Conservation (phyloP, 2,329 filamentous ascomycete genomes). For the Penicillium glabrum region DNA sequence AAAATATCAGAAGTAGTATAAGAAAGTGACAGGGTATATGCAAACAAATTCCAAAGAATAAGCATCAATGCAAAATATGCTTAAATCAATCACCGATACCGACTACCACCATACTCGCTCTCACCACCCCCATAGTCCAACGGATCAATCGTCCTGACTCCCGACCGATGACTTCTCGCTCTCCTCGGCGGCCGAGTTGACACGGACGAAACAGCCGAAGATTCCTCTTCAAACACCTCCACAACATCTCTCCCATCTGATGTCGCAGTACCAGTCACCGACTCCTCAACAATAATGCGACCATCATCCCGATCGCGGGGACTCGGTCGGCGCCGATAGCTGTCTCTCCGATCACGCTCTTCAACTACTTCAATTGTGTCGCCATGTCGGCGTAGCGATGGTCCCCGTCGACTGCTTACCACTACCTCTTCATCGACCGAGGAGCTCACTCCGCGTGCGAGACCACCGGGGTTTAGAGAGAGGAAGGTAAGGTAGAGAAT, state of each 20-base stretch:
- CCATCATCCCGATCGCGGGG: slow-evolving; percentile 17
- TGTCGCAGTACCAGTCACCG: slow-evolving; percentile 24
- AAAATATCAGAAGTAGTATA: background rate
- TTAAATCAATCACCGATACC: slow-evolving; percentile 5
- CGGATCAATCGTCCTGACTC: slow-evolving; percentile 50
- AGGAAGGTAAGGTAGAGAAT: slow-evolving; percentile 55
- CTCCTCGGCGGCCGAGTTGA: slow-evolving; percentile 34
- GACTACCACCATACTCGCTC: slow-evolving; percentile 18
- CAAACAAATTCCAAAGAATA: background rate
- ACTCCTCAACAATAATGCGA: slow-evolving; percentile 35
- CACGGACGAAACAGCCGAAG: slow-evolving; percentile 29
- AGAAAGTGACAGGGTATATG: slow-evolving; percentile 18
- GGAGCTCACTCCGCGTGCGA: slow-evolving; percentile 23
- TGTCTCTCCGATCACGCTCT: slow-evolving; percentile 27
- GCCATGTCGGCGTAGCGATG: slow-evolving; percentile 12
- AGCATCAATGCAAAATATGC: background rate
- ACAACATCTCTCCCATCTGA: slow-evolving; percentile 48
- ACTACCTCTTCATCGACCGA: slow-evolving; percentile 30
- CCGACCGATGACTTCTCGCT: slow-evolving; percentile 39
- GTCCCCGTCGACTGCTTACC: slow-evolving; percentile 18
- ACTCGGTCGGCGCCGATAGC: slow-evolving; percentile 19
- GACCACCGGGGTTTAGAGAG: slow-evolving; percentile 47
- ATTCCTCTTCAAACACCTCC: slow-evolving; percentile 59
- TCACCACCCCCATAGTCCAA: slow-evolving; percentile 37
- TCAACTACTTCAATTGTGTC: slow-evolving; percentile 35